phyloP scores from a whole-genome alignment of 306 rosid species.

The Potentilla sterilis region DNA sequence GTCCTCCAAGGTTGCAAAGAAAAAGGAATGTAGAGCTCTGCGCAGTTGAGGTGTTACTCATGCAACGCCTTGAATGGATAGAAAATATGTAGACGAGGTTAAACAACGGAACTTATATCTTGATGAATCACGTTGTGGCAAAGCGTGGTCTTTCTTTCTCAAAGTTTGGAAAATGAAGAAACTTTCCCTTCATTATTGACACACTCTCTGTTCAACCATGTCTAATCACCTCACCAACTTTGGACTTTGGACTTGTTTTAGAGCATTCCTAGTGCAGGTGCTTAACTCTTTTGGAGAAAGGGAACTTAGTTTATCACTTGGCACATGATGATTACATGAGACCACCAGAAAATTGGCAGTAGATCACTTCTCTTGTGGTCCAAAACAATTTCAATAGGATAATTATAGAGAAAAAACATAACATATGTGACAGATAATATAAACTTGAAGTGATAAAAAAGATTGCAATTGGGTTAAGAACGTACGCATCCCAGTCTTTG shows the following conservation, averaged over 20 bases:
- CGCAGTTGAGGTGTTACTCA: neutral
- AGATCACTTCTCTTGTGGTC: slow-evolving; percentile 9
- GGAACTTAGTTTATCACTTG: neutral
- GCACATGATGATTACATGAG: slow-evolving; percentile 5
- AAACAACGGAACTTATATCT: neutral
- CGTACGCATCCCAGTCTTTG: neutral
- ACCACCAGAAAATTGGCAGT: slow-evolving; percentile 2
- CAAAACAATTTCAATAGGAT: neutral
- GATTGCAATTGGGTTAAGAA: neutral
- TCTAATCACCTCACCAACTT: neutral
- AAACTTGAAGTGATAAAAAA: neutral
- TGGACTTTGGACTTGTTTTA: neutral
- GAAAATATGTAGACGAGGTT: neutral
- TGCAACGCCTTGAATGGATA: neutral
- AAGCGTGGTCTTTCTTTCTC: neutral
- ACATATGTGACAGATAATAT: neutral
- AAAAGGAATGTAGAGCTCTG: too few relatives aligned
- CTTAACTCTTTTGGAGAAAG: neutral
- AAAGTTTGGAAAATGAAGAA: neutral
- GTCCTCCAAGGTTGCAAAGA: neutral
- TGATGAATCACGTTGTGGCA: neutral
- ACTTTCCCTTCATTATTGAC: neutral
- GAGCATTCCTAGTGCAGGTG: neutral
- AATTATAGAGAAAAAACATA: neutral
- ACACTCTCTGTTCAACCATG: neutral